A percentile compares a stretch with the other conserved stretches of the same genome.
Evolutionary conservation across 2,329 filamentous ascomycete species (phyloP).

Genomic region (Xylariaceae sp.): DNA sequence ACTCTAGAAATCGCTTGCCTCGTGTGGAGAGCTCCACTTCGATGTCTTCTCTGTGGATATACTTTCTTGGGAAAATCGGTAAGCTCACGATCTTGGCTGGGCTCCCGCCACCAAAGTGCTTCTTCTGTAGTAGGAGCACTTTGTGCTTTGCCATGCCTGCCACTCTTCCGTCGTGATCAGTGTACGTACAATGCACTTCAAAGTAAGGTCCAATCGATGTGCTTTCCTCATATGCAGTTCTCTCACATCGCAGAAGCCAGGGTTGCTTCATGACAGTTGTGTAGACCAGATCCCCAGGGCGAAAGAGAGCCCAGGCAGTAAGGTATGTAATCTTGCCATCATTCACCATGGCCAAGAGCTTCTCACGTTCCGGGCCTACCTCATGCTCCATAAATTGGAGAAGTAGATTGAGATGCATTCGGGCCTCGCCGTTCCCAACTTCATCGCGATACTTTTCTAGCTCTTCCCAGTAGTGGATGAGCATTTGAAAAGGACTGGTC

Average conservation of each 20-base stretch:
- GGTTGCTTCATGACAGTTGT: constrained; percentile 9
- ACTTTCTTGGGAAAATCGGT: constrained; percentile 7
- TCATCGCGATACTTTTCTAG: constrained; percentile 13
- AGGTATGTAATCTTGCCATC: constrained; percentile 13
- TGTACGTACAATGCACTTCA: constrained; percentile 17
- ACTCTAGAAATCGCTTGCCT: constrained; percentile 3
- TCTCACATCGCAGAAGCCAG: constrained; percentile 15
- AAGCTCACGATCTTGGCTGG: constrained; percentile 3
- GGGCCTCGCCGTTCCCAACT: constrained; percentile 4
- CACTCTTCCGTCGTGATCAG: constrained; percentile 17
- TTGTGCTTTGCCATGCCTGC: constrained; percentile 9
- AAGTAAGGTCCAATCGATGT: constrained; percentile 9
- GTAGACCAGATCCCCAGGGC: constrained; percentile 17
- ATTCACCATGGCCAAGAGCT: constrained; percentile 12
- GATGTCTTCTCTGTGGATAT: neutral
- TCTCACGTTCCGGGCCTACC: constrained; percentile 12
- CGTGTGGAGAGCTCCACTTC: neutral
- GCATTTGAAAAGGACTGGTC: constrained; percentile 15
- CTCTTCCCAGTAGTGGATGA: constrained; percentile 19
- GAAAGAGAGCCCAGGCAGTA: constrained; percentile 16
- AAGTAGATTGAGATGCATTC: constrained; percentile 19
- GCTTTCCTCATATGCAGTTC: constrained; percentile 17
- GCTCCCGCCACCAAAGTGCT: constrained; percentile 11
- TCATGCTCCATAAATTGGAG: constrained; percentile 20
- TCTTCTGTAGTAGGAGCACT: constrained; percentile 13